Conservation (phyloP, 2,329 filamentous ascomycete genomes). For the Fusarium subglutinans region DNA sequence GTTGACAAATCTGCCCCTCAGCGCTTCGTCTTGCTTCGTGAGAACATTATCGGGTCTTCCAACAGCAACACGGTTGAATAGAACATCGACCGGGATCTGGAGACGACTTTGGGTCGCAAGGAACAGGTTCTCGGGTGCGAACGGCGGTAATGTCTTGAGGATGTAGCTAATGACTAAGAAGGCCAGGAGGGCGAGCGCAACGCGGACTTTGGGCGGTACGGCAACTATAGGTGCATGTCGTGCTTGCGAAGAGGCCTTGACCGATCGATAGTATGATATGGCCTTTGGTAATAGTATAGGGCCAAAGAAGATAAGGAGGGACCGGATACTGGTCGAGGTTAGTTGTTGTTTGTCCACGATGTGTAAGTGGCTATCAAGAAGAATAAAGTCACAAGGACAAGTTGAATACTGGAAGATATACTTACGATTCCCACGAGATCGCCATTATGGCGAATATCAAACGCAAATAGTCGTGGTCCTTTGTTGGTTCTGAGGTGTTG, state of each 20-base stretch:
- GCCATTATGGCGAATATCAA: slow-evolving; percentile 37
- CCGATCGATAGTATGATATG: slow-evolving; percentile 70
- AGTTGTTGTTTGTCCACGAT: slow-evolving; percentile 2
- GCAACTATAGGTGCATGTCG: slow-evolving; percentile 63
- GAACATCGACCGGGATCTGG: slow-evolving; percentile 83
- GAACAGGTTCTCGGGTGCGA: slow-evolving; percentile 86
- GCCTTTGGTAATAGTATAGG: slow-evolving; percentile 76
- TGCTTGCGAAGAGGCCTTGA: slow-evolving; percentile 54
- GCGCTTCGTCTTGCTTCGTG: slow-evolving; percentile 67
- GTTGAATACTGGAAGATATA: background rate
- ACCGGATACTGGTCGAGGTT: slow-evolving; percentile 57
- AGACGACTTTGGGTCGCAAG: slow-evolving; percentile 79
- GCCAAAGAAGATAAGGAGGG: slow-evolving; percentile 70
- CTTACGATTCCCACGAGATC: slow-evolving; percentile 44
- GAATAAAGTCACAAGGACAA: background rate
- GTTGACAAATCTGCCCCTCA: slow-evolving; percentile 75
- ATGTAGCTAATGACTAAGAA: slow-evolving; percentile 56
- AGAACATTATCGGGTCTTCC: slow-evolving; percentile 61
- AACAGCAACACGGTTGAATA: slow-evolving; percentile 78
- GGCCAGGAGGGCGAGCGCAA: slow-evolving; percentile 70
- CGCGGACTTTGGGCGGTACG: slow-evolving; percentile 61
- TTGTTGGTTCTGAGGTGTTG: background rate
- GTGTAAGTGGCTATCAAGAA: slow-evolving; percentile 1
- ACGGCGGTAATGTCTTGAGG: slow-evolving; percentile 70
- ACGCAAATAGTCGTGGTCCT: background rate